Base-by-base conservation (phyloP, 495 filamentous ascomycete species). In the Neurospora hispaniola region DNA sequence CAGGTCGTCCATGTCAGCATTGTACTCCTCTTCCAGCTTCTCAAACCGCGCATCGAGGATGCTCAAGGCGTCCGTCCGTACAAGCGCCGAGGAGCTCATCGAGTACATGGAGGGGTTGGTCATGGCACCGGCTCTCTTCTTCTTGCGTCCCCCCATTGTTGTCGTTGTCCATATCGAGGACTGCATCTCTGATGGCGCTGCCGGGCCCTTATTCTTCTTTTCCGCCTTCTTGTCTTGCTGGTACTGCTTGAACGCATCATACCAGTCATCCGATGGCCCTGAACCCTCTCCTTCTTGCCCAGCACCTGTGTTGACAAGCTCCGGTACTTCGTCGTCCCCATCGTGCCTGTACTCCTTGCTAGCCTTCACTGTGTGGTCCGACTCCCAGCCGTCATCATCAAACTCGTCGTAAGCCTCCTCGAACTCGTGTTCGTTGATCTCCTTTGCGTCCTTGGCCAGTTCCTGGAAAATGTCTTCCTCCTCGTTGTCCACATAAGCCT, bases 11-110 rank as follows among this genome's bases (percentile, higher is more conserved):
- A 90, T 87, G 72, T 95, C 92, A 14, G 90, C 86, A n/a, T 89
- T 84, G 80, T 97, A 97, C 72, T 91, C 83, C 75, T 92, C 91
- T 79, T 97, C 93, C 40, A 97, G 87, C 83, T 90, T 91, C 76
- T 98, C 96, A 78, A 98, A 99, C 16, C 96, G 89, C 59, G 90
- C 90, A 79, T 99, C 96, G 23, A 98, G 85, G 12, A 94, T 87
- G 6, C 90, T 89, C 44, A 94, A 86, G n/a, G 93, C 93, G 74
- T 97, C 96, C 2, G 95, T 98, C 54, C 96, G 89, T 27, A 91
- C 88, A 8, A 98, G 85, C 0, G 94, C 91, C 0, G 96, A 97
- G 7, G 93, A 97, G 0, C 91, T 94, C 96, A 98, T 99, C n/a
- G 94, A 97, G 83, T 97, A 98, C 18, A 88, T 87, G 7, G 95